Base-by-base conservation (phyloP, 371 early-diverging fungal species). In the Mortierella sp. region DNA sequence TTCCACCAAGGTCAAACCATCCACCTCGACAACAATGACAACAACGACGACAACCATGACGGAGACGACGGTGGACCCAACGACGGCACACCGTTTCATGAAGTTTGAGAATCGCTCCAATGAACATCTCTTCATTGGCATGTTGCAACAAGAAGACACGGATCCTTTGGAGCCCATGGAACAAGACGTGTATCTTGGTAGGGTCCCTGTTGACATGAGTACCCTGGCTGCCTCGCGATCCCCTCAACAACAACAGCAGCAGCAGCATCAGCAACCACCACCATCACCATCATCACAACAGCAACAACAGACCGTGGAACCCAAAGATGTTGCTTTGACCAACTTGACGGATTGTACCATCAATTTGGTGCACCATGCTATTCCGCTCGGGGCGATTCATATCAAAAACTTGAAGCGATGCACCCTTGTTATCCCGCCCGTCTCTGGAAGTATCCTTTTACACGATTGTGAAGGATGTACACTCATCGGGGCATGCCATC, bases 401-500 rank as follows among this genome's bases (percentile, higher is more conserved):
- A 86, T 91, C 62, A 87, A 86, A 56, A 82, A 88, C 45, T 52
- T 94, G 5, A 72, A 81, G 18, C 78, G 84, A 45, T 90, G 89
- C 54, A 50, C 91, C 3, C 62, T 95, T 9, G 76, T 91, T 8
- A 81, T 86, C 52, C 88, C 88, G 0, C 81, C 84, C 2, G 83
- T 94, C 28, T 80, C 82, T 53, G 94, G 94, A 10, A 90, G 92
- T 12, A 83, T 90, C 5, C 78, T 93, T 2, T 79, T 90, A 14
- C 87, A 93, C 54, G 87, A 86, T 23, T 83, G 91, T 27, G 82
- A 70, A 14, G 64, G 78, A 19, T 90, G 89, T 26, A 71, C 88
- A 0, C 60, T 94, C 12, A 76, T 88, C 4, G 78, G 88, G 9
- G 91, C 84, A 0, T 93, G 93, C 50, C 92, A 90, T 45, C 94